phyloP scores from a whole-genome alignment of 352 stramenopile genomes.

The Globisporangium irregulare region DNA sequence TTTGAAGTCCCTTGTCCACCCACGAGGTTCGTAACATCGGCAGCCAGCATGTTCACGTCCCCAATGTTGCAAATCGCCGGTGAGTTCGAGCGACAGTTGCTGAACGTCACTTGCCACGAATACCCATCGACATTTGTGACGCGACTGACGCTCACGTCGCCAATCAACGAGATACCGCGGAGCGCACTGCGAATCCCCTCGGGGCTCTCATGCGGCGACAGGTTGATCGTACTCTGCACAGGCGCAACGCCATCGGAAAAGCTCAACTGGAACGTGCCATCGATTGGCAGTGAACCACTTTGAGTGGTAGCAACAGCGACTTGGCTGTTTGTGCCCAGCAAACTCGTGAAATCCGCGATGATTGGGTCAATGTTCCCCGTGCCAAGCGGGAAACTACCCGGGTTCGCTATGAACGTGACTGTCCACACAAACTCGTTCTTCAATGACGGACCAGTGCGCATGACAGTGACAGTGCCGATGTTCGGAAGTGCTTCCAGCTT shows the following conservation, averaged over 20 bases:
- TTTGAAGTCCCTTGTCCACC: slow-evolving; percentile 34
- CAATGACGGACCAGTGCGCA: slow-evolving; percentile 74
- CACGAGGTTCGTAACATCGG: slow-evolving; percentile 38
- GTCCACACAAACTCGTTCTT: slow-evolving; percentile 92
- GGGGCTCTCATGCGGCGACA: slow-evolving; percentile 58
- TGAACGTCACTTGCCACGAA: slow-evolving; percentile 90
- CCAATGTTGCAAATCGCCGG: slow-evolving; percentile 90
- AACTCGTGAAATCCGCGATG: slow-evolving; percentile 32
- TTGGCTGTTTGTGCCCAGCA: slow-evolving; percentile 46
- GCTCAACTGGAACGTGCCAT: slow-evolving; percentile 58
- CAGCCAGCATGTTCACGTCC: slow-evolving; percentile 62
- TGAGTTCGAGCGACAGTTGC: slow-evolving; percentile 62
- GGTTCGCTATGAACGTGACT: slow-evolving; percentile 92
- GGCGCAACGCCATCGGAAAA: slow-evolving; percentile 30
- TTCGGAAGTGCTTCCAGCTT: slow-evolving; percentile 92
- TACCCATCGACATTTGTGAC: slow-evolving; percentile 68
- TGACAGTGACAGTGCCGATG: slow-evolving; percentile 88
- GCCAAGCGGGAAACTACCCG: slow-evolving; percentile 89
- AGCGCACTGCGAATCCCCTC: slow-evolving; percentile 44
- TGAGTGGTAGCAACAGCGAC: slow-evolving; percentile 31
- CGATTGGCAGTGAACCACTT: slow-evolving; percentile 53
- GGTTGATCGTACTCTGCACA: slow-evolving; percentile 33
- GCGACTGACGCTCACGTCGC: slow-evolving; percentile 60
- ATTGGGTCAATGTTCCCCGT: slow-evolving; percentile 57
- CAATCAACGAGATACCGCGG: slow-evolving; percentile 46